Evolutionary conservation across 495 filamentous ascomycete species (phyloP).

Genomic region (Lasiosphaeria miniovina): DNA sequence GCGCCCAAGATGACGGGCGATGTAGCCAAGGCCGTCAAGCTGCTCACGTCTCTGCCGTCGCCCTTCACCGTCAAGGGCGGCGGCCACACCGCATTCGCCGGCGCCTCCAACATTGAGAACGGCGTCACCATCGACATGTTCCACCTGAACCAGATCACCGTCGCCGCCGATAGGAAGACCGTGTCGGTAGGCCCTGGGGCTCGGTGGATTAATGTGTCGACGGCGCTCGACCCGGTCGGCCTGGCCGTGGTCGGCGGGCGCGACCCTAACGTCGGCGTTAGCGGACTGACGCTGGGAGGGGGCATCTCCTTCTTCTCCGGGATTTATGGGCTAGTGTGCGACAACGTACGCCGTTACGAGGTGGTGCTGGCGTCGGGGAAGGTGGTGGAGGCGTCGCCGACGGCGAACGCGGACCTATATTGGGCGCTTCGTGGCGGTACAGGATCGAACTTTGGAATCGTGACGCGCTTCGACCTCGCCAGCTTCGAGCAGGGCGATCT

Average conservation of each 20-base stretch:
- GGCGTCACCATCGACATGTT: conserved; percentile 57
- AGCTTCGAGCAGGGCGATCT: conserved; percentile 26
- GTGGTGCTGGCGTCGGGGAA: conserved; percentile 46
- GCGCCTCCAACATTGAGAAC: conserved; percentile 42
- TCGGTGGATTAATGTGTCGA: conserved; percentile 55
- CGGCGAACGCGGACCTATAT: conserved; percentile 48
- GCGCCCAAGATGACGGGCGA: conserved; percentile 33
- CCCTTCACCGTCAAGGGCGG: conserved; percentile 52
- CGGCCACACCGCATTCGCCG: conserved; percentile 50
- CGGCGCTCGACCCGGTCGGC: conserved; percentile 41
- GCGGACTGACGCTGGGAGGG: conserved; percentile 57
- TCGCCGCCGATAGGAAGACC: conserved; percentile 32
- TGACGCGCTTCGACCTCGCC: conserved; percentile 39
- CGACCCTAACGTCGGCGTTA: conserved; percentile 52
- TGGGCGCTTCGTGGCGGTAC: conserved; percentile 58
- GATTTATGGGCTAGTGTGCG: conserved; percentile 26
- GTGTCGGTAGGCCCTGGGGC: conserved; percentile 45
- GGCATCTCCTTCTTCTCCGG: conserved; percentile 44
- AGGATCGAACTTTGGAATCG: conserved; percentile 56
- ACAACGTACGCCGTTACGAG: conserved; percentile 49
- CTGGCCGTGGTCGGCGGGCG: conserved; percentile 56
- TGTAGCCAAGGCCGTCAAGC: conserved; percentile 37
- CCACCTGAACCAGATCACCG: conserved; percentile 40
- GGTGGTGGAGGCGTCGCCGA: conserved; percentile 43
- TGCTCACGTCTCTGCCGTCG: conserved; percentile 31